Evolutionary conservation across 495 filamentous ascomycete genomes (phyloP).

Genomic region (Pseudevernia furfuracea): DNA sequence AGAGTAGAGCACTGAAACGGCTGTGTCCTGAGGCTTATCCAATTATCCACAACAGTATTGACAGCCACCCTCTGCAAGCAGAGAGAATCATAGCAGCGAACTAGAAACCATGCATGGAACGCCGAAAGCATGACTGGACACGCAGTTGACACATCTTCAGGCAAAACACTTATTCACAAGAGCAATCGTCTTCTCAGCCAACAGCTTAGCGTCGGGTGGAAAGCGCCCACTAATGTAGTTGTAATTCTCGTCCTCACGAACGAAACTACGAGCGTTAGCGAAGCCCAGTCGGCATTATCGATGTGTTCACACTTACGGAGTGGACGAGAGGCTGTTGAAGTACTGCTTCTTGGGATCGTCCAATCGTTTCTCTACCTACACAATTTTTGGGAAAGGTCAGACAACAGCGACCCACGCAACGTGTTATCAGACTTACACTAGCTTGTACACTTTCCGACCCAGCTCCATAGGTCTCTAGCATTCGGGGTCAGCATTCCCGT

Average conservation of each 20-base stretch:
- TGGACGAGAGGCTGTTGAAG: constrained; percentile 39
- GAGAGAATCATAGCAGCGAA: background rate
- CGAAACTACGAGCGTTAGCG: constrained; percentile 34
- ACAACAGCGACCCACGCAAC: background rate
- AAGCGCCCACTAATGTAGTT: constrained; percentile 49
- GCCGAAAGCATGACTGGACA: background rate
- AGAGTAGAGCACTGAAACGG: too few species aligned
- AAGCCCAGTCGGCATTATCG: background rate
- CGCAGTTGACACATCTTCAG: background rate
- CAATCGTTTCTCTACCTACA: constrained; percentile 40
- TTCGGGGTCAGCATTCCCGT: too few species aligned
- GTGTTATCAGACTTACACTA: constrained; percentile 29
- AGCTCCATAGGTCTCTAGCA: constrained; percentile 40
- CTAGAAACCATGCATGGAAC: background rate
- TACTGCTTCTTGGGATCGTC: constrained; percentile 39
- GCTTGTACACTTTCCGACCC: constrained; percentile 44
- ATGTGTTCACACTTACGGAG: constrained; percentile 36
- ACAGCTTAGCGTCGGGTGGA: constrained; percentile 40
- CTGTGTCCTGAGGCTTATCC: too few species aligned
- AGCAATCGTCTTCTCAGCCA: constrained; percentile 41
- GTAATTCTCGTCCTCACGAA: constrained; percentile 43
- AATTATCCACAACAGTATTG: too few species aligned
- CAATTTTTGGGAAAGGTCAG: background rate
- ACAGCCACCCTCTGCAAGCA: too few species aligned
- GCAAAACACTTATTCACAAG: constrained; percentile 30